A percentile compares a stretch with the other conserved stretches of the same genome.
Conservation (phyloP, 306 rosid species). For the Rosa lucieae region DNA sequence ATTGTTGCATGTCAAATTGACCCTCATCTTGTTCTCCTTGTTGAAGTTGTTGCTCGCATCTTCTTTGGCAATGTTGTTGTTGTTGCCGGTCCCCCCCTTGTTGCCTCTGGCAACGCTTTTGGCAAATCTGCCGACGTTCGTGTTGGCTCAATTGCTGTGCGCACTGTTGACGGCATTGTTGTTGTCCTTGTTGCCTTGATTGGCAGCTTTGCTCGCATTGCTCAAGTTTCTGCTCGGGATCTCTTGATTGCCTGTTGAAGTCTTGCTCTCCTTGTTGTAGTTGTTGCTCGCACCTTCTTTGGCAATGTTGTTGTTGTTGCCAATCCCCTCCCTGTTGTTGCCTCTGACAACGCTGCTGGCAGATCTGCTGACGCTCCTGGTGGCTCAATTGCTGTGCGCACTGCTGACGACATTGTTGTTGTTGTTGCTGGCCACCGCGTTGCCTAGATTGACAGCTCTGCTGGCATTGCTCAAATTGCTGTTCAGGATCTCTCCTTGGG, state of each 20-base stretch:
- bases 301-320: not conserved
- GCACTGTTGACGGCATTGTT: not conserved
- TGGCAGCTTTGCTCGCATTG: constrained; percentile 9
- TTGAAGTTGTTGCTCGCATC: constrained; percentile 1
- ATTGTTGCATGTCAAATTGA: too few relatives aligned
- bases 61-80: not conserved
- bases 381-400: not conserved
- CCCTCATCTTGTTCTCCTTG: not conserved
- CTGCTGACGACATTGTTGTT: not conserved
- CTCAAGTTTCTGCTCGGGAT: not conserved
- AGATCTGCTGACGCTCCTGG: not conserved
- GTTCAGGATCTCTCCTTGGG: not conserved
- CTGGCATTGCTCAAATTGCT: not conserved
- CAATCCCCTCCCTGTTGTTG: not conserved
- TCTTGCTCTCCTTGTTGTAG: not conserved
- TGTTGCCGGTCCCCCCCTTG: not conserved
- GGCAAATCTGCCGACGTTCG: not conserved
- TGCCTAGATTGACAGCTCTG: not conserved
- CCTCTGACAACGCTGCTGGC: not conserved
- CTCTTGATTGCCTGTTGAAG: not conserved
- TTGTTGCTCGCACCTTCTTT: constrained; percentile 3
- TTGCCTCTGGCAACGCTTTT: not conserved
- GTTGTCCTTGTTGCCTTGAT: not conserved
- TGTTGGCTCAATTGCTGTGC: not conserved
- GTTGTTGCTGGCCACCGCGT: not conserved